A percentile compares a stretch with the other conserved stretches of the same genome.
These are phyloP conservation scores for Macrophomina pseudophaseolina DNA, from an alignment of 2,329 filamentous ascomycete genomes.

Conservation along the genomic window DNA sequence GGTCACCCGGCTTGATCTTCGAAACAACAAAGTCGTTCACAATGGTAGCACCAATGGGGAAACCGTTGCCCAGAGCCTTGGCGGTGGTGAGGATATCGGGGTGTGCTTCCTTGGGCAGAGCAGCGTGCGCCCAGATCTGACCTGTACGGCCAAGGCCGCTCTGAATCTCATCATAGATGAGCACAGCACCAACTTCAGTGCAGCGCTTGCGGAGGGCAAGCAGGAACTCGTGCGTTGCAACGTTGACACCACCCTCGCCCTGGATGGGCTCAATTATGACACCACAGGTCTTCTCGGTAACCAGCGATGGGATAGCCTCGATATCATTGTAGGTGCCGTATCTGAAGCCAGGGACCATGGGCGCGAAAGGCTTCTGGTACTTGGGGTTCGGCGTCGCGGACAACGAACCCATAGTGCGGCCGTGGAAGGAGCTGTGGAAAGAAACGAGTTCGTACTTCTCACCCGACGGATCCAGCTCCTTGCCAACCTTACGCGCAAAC, in stretches of 20 bases:
- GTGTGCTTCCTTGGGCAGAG: conserved; percentile 77
- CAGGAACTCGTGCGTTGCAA: conserved; percentile 82
- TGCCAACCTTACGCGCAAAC: conserved; percentile 90
- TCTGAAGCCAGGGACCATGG: conserved; percentile 92
- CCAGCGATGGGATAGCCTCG: conserved; percentile 69
- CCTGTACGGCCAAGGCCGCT: conserved; percentile 90
- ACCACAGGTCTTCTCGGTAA: conserved; percentile 86
- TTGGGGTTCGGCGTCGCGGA: conserved; percentile 98
- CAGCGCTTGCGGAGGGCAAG: conserved; percentile 82
- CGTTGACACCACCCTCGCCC: conserved; percentile 91
- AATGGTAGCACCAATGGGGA: conserved; percentile 87
- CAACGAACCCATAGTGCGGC: conserved; percentile 90
- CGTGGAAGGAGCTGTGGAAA: conserved; percentile 92
- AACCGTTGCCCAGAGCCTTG: conserved; percentile 95
- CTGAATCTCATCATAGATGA: conserved; percentile 98
- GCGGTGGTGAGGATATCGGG: conserved; percentile 93
- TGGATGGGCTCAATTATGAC: conserved; percentile 98
- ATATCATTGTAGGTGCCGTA: conserved; percentile 88
- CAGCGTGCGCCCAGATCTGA: conserved; percentile 83
- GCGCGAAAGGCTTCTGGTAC: conserved; percentile 92
- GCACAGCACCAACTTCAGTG: conserved; percentile 81
- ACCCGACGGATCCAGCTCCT: conserved; percentile 72
- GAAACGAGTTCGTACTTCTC: conserved; percentile 84
- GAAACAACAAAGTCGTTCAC: conserved; percentile 70
- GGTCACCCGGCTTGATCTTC: conserved; percentile 76